A percentile compares a stretch with the other conserved stretches of the same genome.
Evolutionary conservation across 495 filamentous ascomycete genomes (phyloP).

Genomic region (Pyronema domesticum): DNA sequence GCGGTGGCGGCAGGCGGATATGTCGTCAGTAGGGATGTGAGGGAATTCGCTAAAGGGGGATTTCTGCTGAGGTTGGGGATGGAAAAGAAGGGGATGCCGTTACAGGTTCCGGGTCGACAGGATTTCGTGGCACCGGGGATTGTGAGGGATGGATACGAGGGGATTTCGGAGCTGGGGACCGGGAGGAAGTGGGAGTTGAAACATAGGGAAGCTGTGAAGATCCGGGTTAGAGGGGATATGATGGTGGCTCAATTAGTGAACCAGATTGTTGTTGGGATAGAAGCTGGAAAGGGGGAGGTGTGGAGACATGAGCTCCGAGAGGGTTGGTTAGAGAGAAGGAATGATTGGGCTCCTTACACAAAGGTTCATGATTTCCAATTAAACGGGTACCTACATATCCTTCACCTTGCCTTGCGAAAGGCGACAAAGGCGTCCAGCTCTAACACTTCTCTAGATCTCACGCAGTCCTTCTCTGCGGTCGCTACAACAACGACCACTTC

Average conservation of each 20-base stretch:
- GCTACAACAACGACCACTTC: conserved; percentile 15
- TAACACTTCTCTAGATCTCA: conserved; percentile 9
- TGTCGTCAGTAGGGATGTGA: too few relatives aligned
- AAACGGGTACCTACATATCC: neutral
- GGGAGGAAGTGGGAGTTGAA: neutral
- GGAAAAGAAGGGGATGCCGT: too few relatives aligned
- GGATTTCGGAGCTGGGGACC: too few relatives aligned
- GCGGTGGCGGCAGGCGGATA: too few relatives aligned
- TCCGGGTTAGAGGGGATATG: neutral
- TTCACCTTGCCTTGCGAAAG: neutral
- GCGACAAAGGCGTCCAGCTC: neutral
- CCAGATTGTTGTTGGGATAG: neutral
- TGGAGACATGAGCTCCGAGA: neutral
- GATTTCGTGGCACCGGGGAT: too few relatives aligned
- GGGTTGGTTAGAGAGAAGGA: neutral
- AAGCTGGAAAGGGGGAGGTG: neutral
- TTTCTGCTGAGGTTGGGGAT: too few relatives aligned
- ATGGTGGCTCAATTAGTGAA: neutral
- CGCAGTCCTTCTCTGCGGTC: conserved; percentile 21
- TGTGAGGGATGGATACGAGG: too few relatives aligned
- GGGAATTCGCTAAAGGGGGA: too few relatives aligned
- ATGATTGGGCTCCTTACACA: neutral
- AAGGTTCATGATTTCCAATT: neutral
- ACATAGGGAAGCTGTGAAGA: neutral
- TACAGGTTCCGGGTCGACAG: too few relatives aligned